phyloP scores from a whole-genome alignment of 768 basidiomycete genomes.

The Tephrocybe sp. region DNA sequence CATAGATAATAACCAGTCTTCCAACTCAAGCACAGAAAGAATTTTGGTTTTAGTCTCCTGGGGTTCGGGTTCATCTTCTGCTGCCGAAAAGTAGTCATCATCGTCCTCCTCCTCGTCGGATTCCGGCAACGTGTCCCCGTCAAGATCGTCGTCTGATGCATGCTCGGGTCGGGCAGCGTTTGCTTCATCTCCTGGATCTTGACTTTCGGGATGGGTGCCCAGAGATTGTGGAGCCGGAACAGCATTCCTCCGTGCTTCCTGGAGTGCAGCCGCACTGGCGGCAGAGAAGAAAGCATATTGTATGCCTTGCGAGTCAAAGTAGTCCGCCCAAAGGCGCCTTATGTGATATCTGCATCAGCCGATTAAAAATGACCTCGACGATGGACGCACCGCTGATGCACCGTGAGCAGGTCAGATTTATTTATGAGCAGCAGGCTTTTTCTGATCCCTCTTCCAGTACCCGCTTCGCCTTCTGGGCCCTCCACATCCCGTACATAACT shows the following conservation, averaged over 20 bases:
- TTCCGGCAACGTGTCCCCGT: constrained; percentile 25
- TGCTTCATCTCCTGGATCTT: constrained; percentile 12
- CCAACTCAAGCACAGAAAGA: constrained; percentile 82
- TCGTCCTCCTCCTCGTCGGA: constrained; percentile 27
- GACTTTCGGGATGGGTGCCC: constrained; percentile 1
- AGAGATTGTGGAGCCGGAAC: constrained; percentile 26
- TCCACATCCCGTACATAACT: constrained; percentile 83
- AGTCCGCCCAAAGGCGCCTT: constrained; percentile 88
- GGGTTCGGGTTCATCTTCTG: constrained; percentile 49
- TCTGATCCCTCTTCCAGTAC: constrained; percentile 70
- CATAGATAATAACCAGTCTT: constrained; percentile 69
- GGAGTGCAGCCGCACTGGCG: constrained; percentile 79
- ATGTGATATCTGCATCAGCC: constrained; percentile 1
- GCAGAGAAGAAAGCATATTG: constrained; percentile 94
- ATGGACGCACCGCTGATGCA: constrained; percentile 67
- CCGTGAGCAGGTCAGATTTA: constrained; percentile 90
- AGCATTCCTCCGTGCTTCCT: constrained; percentile 65
- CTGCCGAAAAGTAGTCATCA: constrained; percentile 45
- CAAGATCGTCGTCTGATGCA: constrained; percentile 23
- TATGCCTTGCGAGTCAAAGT: constrained; percentile 74
- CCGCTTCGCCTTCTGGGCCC: constrained; percentile 76
- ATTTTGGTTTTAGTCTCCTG: constrained; percentile 72
- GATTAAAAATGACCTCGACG: background rate
- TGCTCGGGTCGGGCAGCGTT: constrained; percentile 15
- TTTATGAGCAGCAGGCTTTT: constrained; percentile 85